Percentiles rank a stretch among this genome's conserved stretches.
Conservation (phyloP, 345 rosid genomes). For the Aquilaria malaccensis region DNA sequence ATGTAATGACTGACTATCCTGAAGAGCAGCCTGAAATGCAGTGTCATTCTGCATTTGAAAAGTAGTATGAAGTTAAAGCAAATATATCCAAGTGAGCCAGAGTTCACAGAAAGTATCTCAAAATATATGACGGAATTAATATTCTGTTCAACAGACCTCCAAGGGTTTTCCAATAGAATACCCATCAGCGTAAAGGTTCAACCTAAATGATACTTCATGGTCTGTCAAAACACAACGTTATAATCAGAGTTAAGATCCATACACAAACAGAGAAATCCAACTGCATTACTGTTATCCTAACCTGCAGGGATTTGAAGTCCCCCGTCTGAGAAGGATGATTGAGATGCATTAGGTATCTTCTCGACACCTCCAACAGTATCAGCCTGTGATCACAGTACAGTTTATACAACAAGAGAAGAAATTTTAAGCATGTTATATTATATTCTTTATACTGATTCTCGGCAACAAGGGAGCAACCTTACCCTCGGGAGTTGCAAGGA, state of each 20-base stretch:
- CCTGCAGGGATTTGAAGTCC: slow-evolving; percentile 25
- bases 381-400: slow-evolving; percentile 35
- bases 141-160: slow-evolving; percentile 49
- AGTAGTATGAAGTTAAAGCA: slow-evolving; percentile 9
- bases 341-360: slow-evolving; percentile 23
- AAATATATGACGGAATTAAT: neutral
- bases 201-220: slow-evolving; percentile 64
- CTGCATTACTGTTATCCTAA: slow-evolving; percentile 11
- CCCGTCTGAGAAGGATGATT: slow-evolving; percentile 27
- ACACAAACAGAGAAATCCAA: neutral
- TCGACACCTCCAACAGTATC: slow-evolving; percentile 19
- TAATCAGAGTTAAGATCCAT: neutral
- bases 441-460: too few species aligned
- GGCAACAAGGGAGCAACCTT: too few species aligned
- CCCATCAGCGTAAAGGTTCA: slow-evolving; percentile 74
- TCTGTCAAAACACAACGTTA: slow-evolving; percentile 36
- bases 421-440: too few species aligned
- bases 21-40: slow-evolving; percentile 33
- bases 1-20: slow-evolving; percentile 65
- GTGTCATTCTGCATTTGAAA: slow-evolving; percentile 36
- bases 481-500: too few species aligned
- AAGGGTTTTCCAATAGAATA: slow-evolving; percentile 66
- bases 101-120: neutral
- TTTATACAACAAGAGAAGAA: slow-evolving; percentile 7
- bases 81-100: slow-evolving; percentile 5